Base-by-base conservation (phyloP, 2,329 filamentous ascomycete species). In the Albifimbria verrucaria region DNA sequence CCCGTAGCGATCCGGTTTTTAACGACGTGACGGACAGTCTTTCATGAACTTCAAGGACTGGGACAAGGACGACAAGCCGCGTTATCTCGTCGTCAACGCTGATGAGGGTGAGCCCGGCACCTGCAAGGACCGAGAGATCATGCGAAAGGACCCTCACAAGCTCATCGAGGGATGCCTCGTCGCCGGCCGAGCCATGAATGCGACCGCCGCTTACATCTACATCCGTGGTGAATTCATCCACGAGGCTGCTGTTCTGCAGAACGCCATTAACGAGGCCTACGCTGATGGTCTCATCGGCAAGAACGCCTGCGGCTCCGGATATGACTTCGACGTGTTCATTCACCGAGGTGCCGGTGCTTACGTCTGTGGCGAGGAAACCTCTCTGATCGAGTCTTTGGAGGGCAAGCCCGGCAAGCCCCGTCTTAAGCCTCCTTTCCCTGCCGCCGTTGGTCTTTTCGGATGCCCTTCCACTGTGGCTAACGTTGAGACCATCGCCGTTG, bases 1-100 rank as follows among this genome's bases (percentile, higher is more conserved):
- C 4, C 21, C 11, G 55, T 58, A 53, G 62, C 49, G 43, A 50
- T 65, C 49, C 50, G 15, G 42, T 44, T 17, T 17, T 20, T 44
- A 44, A 44, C 20, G 15, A n/a, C 15, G 22, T 20, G 4, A 20
- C 7, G 17, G 42, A 32, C 55, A 96, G 92, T 97, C 92, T 48
- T 99, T 99, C 76, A 99, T 99, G 94, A 99, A 99, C 82, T 92
- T 93, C 81, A 97, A 97, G 77, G 94, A 92, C 66, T 99, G 94
- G 94, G 93, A 99, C 67, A 96, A 99, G 78, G 94, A 97, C 72
- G 88, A 75, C 65, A 96, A 96, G 77, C 94, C 94, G 60, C 87
- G 94, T 67, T 99, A 99, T 70, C 81, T 99, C 52, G 93, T 99
- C 57, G 91, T 99, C 78, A 99, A 99, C 69, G 94, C 94, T 62